Evolutionary conservation across 768 basidiomycete species (phyloP), one percentile per base, ranked within the genome.

Genomic region (Mycena crocata): DNA sequence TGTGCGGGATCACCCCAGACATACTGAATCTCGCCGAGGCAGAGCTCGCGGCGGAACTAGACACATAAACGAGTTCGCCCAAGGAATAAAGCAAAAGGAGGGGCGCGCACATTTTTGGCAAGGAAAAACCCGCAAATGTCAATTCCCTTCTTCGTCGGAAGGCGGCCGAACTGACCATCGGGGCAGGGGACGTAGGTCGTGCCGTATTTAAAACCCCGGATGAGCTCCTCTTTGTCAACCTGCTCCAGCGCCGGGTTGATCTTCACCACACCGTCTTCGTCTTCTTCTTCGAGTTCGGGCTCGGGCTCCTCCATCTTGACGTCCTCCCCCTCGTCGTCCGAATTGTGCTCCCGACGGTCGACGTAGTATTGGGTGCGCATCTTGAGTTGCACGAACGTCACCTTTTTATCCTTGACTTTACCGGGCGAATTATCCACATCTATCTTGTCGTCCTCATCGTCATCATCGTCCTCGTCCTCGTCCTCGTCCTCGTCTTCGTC

Each of bases 171-270:
- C 57, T 90, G 89, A n/a, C 89, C 93, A 56, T 94, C 93, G 2
- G 93, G 92, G 77, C 91, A 91, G 0, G 94, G 94, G 3, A 89
- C 92, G 77, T 94, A 96, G 1, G 93, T 92, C 2, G 94, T 86
- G 23, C 96, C 96, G 73, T 98, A 97, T 79, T 93, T 93, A 83
- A 93, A 96, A 2, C 94, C 95, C 69, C 84, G 81, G 26, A 94
- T 83, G 10, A 96, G 87, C 39, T 95, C 86, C 71, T 94, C 92
- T 77, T 91, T 92, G 74, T 93, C 90, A 8, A 93, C 87, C 65
- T 85, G 86, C 72, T 87, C 84, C 28, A 82, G 76, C 13, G 79
- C 77, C 28, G 79, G 77, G 46, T 82, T 81, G 28, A 76, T 75
- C 26, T 77, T 72, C 26, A 74, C 69, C 21, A 77, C 75, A 15